phyloP scores from a whole-genome alignment of 116 monocot species.

The Iris pallida region DNA sequence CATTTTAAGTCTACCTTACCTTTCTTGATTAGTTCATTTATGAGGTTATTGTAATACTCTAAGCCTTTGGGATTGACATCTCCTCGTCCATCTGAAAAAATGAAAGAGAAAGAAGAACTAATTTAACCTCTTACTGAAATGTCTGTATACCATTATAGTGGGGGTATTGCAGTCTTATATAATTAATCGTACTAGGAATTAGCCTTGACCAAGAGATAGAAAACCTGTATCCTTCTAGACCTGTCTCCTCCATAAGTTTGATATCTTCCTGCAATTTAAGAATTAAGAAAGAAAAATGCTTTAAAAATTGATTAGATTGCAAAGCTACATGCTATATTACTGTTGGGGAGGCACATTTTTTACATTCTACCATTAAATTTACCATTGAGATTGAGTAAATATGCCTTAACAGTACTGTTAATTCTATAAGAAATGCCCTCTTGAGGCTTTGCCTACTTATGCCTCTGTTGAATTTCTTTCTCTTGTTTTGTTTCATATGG shows the following conservation, averaged over 20 bases:
- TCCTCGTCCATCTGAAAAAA: slow-evolving; percentile 1
- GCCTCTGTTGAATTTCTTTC: too few species aligned
- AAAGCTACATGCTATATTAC: background rate
- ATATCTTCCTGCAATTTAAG: slow-evolving; percentile 22
- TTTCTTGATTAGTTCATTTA: slow-evolving; percentile 17
- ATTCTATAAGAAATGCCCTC: too few species aligned
- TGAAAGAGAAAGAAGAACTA: too few species aligned
- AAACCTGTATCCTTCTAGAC: slow-evolving; percentile 31
- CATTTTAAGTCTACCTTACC: slow-evolving; percentile 3
- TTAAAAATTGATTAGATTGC: background rate
- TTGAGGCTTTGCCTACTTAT: too few species aligned
- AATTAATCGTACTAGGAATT: slow-evolving; percentile 20
- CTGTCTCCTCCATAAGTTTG: slow-evolving; percentile 23
- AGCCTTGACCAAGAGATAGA: slow-evolving; percentile 45
- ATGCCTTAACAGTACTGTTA: too few species aligned
- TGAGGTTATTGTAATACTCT: slow-evolving; percentile 28
- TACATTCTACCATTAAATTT: background rate
- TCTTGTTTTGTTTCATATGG: too few species aligned
- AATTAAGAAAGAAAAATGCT: background rate
- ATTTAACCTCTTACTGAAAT: background rate
- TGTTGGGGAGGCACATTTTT: background rate
- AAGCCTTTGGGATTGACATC: slow-evolving; percentile 23
- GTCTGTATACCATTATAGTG: background rate
- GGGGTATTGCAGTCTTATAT: background rate
- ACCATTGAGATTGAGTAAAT: too few species aligned